Percentiles rank a stretch among this genome's conserved stretches.
Evolutionary conservation across 2,329 filamentous ascomycete species (phyloP).

Genomic region (Colletotrichum destructivum): DNA sequence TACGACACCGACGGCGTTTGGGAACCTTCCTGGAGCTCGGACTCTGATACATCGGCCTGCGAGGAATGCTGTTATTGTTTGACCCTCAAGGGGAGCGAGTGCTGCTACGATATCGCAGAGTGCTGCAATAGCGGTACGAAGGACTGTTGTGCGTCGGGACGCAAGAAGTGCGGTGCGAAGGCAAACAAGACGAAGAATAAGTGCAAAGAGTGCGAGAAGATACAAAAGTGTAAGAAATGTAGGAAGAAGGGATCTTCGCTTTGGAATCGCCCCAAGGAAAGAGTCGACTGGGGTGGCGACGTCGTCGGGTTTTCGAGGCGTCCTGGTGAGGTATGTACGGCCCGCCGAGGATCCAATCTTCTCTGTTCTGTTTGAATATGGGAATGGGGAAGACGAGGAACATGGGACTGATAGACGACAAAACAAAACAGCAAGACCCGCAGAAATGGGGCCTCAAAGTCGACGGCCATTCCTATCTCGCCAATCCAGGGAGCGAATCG

Average conservation of each 20-base stretch:
- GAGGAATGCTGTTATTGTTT: not conserved
- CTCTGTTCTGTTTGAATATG: not conserved
- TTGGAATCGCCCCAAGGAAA: not conserved
- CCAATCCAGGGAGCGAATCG: not conserved
- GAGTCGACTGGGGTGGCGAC: slow-evolving; percentile 29
- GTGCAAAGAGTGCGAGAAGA: not conserved
- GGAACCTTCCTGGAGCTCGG: not conserved
- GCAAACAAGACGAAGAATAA: not conserved
- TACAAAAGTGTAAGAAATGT: not conserved
- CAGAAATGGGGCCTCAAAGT: slow-evolving; percentile 23
- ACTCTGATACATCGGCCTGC: not conserved
- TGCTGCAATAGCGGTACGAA: not conserved
- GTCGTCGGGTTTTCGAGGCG: slow-evolving; percentile 33
- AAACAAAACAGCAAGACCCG: slow-evolving; percentile 27
- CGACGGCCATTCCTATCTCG: not conserved
- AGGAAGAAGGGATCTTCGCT: slow-evolving; percentile 16
- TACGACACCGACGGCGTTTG: not conserved
- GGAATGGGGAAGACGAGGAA: not conserved
- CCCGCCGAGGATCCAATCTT: too few relatives aligned
- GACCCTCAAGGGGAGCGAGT: slow-evolving; percentile 12
- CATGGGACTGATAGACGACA: too few relatives aligned
- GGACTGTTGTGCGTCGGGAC: not conserved
- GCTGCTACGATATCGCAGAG: slow-evolving; percentile 25
- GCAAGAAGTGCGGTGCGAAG: not conserved
- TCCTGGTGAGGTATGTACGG: slow-evolving; percentile 32